Percentiles rank a stretch among this genome's conserved stretches.
Conservation (phyloP, 129 eudicot genomes). For the Flaveria linearis region DNA sequence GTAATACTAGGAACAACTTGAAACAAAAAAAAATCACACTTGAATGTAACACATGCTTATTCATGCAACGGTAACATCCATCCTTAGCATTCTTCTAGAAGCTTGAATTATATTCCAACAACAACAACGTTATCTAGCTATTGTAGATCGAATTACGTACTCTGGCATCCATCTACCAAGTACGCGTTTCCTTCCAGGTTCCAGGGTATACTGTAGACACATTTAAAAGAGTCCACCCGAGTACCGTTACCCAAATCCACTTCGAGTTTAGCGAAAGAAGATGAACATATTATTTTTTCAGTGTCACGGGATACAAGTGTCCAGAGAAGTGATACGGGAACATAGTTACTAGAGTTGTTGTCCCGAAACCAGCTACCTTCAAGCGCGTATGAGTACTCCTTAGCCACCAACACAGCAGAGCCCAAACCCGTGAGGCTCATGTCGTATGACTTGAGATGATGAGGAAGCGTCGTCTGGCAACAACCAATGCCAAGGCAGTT, state of each 20-base stretch:
- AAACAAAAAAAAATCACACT: too few relatives aligned
- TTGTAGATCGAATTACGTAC: not conserved
- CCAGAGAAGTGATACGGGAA: conserved; percentile 17
- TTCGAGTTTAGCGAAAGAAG: too few relatives aligned
- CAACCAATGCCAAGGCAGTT: not conserved
- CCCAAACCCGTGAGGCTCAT: not conserved
- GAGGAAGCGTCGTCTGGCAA: not conserved
- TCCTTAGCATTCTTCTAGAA: too few relatives aligned
- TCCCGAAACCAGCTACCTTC: not conserved
- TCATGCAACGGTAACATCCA: too few relatives aligned
- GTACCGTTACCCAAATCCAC: not conserved
- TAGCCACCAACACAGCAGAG: not conserved
- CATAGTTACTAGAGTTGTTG: not conserved
- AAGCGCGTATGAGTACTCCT: not conserved
- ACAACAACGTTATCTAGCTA: not conserved
- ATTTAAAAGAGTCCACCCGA: not conserved
- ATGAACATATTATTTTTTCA: not conserved
- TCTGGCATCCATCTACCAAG: conserved; percentile 6
- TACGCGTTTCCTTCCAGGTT: not conserved
- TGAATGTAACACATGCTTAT: too few relatives aligned
- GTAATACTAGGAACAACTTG: too few relatives aligned
- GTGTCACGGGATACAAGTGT: not conserved
- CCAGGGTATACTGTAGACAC: not conserved
- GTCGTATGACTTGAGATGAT: not conserved
- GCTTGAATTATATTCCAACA: too few relatives aligned